These are phyloP conservation scores for Rhodotorula sp. DNA, from an alignment of 1,284 basidiomycete genomes.

Conservation along the genomic window DNA sequence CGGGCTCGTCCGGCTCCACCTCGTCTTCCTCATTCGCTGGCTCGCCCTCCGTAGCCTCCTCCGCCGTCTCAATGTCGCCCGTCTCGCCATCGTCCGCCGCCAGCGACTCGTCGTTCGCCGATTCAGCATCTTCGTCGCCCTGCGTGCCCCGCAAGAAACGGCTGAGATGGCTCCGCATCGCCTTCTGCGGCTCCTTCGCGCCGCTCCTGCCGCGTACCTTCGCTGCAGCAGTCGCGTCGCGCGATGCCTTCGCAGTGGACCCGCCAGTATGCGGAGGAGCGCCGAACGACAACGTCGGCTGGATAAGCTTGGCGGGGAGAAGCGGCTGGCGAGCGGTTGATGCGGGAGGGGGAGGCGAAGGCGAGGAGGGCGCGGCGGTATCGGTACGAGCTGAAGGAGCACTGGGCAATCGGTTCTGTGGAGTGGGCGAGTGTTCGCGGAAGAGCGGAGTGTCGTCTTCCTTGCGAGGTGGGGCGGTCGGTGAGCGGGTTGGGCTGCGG, in stretches of 20 bases:
- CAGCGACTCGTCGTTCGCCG: conserved; percentile 30
- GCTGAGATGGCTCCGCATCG: conserved; percentile 32
- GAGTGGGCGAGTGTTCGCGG: too few species aligned
- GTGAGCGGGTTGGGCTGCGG: too few species aligned
- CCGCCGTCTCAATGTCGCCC: conserved; percentile 4
- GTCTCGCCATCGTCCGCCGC: conserved; percentile 1
- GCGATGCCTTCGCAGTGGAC: neutral
- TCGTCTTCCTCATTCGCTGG: neutral
- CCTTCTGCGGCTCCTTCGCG: neutral
- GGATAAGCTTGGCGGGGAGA: conserved; percentile 2
- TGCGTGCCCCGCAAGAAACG: conserved; percentile 31
- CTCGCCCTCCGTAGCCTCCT: neutral
- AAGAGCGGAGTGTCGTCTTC: too few species aligned
- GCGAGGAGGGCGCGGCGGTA: too few species aligned
- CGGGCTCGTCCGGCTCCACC: conserved; percentile 34
- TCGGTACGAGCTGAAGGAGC: too few species aligned
- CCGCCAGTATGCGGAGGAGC: neutral
- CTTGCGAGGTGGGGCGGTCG: too few species aligned
- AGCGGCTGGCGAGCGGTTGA: neutral
- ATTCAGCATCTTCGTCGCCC: conserved; percentile 20
- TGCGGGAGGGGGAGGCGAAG: too few species aligned
- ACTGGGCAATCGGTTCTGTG: too few species aligned
- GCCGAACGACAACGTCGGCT: conserved; percentile 6
- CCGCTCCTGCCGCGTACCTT: neutral
- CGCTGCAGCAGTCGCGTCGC: neutral